Evolutionary conservation across 352 stramenopile genomes (phyloP).

Genomic region (Phytophthora tubulina): DNA sequence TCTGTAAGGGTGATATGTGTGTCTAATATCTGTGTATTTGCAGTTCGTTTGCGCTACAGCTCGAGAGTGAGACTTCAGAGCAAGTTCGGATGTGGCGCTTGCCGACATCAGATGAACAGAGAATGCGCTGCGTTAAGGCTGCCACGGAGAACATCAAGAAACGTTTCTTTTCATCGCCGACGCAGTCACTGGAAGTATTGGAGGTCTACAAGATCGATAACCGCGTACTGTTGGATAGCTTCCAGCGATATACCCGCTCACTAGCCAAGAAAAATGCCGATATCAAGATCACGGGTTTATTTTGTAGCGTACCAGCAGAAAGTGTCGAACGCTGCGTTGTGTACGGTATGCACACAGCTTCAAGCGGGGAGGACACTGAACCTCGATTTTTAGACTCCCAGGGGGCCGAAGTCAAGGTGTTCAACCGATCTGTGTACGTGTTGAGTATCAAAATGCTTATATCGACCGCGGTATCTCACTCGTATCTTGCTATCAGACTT

Average conservation of each 20-base stretch:
- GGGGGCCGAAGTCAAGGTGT: conserved; percentile 36
- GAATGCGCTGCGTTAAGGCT: conserved; percentile 68
- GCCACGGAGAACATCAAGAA: conserved; percentile 79
- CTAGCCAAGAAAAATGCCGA: conserved; percentile 18
- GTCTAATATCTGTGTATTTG: conserved; percentile 1
- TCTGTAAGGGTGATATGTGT: not conserved
- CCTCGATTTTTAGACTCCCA: conserved; percentile 25
- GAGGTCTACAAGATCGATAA: conserved; percentile 90
- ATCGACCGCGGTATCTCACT: not conserved
- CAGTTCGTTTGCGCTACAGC: conserved; percentile 70
- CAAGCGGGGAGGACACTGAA: conserved; percentile 17
- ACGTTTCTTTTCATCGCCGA: conserved; percentile 45
- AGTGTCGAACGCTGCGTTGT: conserved; percentile 69
- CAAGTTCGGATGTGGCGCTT: conserved; percentile 67
- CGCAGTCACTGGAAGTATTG: conserved; percentile 58
- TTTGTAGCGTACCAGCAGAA: conserved; percentile 65
- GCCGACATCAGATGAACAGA: conserved; percentile 54
- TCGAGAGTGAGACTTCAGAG: conserved; percentile 69
- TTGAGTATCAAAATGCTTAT: not conserved
- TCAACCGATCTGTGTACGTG: conserved; percentile 47
- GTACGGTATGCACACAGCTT: conserved; percentile 60
- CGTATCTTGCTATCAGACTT: conserved; percentile 11
- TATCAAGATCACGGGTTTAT: conserved; percentile 82
- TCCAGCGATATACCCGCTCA: conserved; percentile 56
- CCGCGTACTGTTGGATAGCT: conserved; percentile 57